Base-by-base conservation (phyloP, 2,329 filamentous ascomycete genomes). In the Furcasterigmium sp. region DNA sequence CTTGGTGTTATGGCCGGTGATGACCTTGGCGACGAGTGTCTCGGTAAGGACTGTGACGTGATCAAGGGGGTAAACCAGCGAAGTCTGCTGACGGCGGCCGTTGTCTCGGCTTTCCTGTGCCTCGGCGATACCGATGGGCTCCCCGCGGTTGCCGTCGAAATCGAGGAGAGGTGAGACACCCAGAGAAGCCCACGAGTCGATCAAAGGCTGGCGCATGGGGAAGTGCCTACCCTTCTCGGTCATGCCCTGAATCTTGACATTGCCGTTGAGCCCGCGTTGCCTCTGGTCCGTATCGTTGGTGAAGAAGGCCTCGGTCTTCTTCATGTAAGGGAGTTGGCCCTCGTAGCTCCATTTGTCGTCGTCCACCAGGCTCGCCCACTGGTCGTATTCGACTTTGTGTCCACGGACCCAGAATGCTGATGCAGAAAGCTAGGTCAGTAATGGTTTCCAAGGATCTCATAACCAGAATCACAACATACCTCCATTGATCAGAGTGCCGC, bases 331-430 rank as follows among this genome's bases (percentile, higher is more conserved):
- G 11, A 69, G 57, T 23, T 76, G 61, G 8, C 62, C 62, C 5
- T 70, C 55, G 43, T 70, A 73, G 46, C 63, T 64, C 62, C 73
- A 79, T 3, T 59, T 54, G 1, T 62, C 37, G 42, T 76, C 70
- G 1, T 36, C 39, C 26, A 59, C 49, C 15, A 54, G 18, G 14
- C 51, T 28, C 15, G 56, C 42, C 73, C 72, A 76, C 37, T 63
- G 57, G 17, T 75, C 62, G 47, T 68, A 76, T 48, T 75, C 71
- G 6, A 55, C 51, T 3, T 58, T 55, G 25, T 64, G 60, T 3
- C 70, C 72, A 25, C 71, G 68, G 19, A 65, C 65, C 60, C 70
- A 71, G 6, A 30, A 30, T n/a, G 28, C 28, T 30, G 11, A 5
- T 5, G 15, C 11, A n/a, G 13, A 28, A 30, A 13, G 28, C 15